Conservation (phyloP, 1,284 basidiomycete genomes). For the Apiotrichum siamense region DNA sequence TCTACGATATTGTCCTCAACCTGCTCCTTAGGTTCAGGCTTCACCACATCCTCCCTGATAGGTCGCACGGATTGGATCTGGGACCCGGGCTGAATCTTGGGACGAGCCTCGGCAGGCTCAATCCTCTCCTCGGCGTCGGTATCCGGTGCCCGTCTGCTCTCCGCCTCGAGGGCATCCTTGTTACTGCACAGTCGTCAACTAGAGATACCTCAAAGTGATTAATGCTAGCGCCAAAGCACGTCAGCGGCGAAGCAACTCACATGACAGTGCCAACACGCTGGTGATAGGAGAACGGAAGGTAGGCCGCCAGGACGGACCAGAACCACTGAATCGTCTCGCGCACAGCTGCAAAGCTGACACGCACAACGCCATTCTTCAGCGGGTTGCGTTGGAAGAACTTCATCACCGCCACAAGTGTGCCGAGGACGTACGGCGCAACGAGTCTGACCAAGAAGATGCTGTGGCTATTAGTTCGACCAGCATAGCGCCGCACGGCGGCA, state of each 20-base stretch:
- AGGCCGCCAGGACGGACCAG: not conserved
- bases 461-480: too few relatives aligned
- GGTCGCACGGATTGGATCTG: not conserved
- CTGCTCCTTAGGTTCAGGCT: not conserved
- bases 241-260: not conserved
- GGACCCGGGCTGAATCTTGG: not conserved
- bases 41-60: not conserved
- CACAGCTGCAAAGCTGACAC: slow-evolving; percentile 18
- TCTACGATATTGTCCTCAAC: not conserved
- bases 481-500: too few relatives aligned
- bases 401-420: slow-evolving; percentile 17
- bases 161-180: not conserved
- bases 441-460: slow-evolving; percentile 11
- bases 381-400: slow-evolving; percentile 31
- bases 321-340: slow-evolving; percentile 14
- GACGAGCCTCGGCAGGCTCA: not conserved
- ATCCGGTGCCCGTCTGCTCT: not conserved
- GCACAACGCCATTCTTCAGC: slow-evolving; percentile 18
- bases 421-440: slow-evolving; percentile 18
- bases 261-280: not conserved
- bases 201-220: not conserved
- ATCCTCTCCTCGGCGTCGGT: not conserved
- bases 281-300: not conserved
- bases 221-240: too few relatives aligned
- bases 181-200: not conserved